Conservation (phyloP, 371 early-diverging fungal species). For the Gilbertella persicaria region DNA sequence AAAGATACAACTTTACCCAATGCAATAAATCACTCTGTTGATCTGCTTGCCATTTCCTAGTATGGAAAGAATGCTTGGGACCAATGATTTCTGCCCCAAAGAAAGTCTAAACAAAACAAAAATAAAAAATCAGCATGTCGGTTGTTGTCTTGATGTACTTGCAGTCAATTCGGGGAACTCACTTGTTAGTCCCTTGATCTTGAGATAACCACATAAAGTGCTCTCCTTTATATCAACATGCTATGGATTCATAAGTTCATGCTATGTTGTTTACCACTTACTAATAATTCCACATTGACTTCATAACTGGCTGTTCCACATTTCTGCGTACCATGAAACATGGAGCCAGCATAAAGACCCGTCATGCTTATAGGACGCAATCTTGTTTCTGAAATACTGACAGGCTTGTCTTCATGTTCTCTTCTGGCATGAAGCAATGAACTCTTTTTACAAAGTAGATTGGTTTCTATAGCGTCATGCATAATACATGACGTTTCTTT, state of each 20-base stretch:
- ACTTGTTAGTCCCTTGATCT: slow-evolving; percentile 74
- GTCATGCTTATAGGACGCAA: slow-evolving; percentile 10
- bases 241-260: slow-evolving; percentile 36
- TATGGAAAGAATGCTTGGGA: slow-evolving; percentile 72
- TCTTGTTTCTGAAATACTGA: slow-evolving; percentile 18
- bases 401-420: slow-evolving; percentile 15
- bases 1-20: slow-evolving; percentile 61
- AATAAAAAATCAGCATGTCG: not conserved
- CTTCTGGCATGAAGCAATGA: slow-evolving; percentile 14
- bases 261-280: slow-evolving; percentile 18
- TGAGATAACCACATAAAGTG: slow-evolving; percentile 72
- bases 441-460: not conserved
- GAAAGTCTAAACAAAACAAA: slow-evolving; percentile 50
- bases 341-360: slow-evolving; percentile 58
- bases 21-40: slow-evolving; percentile 73
- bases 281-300: slow-evolving; percentile 71
- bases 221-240: slow-evolving; percentile 71
- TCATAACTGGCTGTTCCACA: slow-evolving; percentile 66
- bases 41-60: slow-evolving; percentile 84
- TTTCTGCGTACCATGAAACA: slow-evolving; percentile 67
- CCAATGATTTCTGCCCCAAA: slow-evolving; percentile 84
- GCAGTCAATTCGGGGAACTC: slow-evolving; percentile 74
- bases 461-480: slow-evolving; percentile 8
- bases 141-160: not conserved
- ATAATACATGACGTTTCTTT: not conserved